Percentiles rank a stretch among this genome's conserved stretches.
These are phyloP conservation scores for Epichloe baconii DNA, from an alignment of 2,329 filamentous ascomycete genomes.

Conservation along the genomic window DNA sequence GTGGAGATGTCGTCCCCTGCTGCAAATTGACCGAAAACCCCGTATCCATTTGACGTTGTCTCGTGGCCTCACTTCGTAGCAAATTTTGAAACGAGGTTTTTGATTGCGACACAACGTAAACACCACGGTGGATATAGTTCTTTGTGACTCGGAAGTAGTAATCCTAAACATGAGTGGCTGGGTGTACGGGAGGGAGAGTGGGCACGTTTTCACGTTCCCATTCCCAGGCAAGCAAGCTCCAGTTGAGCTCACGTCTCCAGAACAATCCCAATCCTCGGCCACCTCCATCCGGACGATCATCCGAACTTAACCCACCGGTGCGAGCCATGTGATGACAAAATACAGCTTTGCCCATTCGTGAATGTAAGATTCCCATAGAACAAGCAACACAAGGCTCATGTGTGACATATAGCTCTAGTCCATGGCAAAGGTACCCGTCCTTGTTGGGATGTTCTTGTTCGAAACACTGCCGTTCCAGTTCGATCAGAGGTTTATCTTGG, in stretches of 20 bases:
- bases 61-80: neutral
- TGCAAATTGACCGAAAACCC: neutral
- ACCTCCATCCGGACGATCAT: slow-evolving; percentile 46
- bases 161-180: slow-evolving; percentile 37
- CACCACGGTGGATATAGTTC: slow-evolving; percentile 15
- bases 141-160: slow-evolving; percentile 27
- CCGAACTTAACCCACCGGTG: slow-evolving; percentile 73
- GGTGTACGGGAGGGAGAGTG: slow-evolving; percentile 28
- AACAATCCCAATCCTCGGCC: slow-evolving; percentile 54
- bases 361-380: slow-evolving; percentile 91
- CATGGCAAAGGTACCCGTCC: slow-evolving; percentile 87
- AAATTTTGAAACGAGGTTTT: neutral
- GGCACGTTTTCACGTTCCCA: slow-evolving; percentile 40
- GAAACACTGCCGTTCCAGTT: slow-evolving; percentile 50
- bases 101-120: neutral
- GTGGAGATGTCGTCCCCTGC: neutral
- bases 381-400: slow-evolving; percentile 97
- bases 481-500: slow-evolving; percentile 54
- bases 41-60: neutral
- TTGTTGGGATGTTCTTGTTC: slow-evolving; percentile 50
- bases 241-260: slow-evolving; percentile 69
- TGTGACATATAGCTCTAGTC: slow-evolving; percentile 84
- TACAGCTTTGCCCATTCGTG: slow-evolving; percentile 74
- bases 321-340: slow-evolving; percentile 67
- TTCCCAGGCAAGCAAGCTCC: slow-evolving; percentile 74